A percentile compares a stretch with the other conserved stretches of the same genome.
Conservation (phyloP, 2,329 filamentous ascomycete genomes). For the Xylariales sp. region DNA sequence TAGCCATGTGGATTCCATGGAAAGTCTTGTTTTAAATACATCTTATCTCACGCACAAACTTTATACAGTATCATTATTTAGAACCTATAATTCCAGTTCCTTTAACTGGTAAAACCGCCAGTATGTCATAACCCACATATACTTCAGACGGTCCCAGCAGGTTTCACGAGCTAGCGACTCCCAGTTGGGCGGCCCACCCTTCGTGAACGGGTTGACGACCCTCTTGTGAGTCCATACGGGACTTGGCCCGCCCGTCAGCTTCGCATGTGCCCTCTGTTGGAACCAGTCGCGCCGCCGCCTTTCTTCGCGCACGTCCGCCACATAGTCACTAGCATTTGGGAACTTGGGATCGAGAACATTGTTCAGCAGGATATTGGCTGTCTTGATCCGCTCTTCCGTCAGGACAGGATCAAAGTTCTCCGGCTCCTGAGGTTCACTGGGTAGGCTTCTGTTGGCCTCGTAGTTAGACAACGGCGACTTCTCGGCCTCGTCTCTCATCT, state of each 20-base stretch:
- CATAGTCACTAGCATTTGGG: too few relatives aligned
- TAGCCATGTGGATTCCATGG: too few relatives aligned
- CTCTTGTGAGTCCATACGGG: constrained; percentile 13
- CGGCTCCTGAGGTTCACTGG: too few relatives aligned
- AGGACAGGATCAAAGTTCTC: background rate
- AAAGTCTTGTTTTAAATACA: too few relatives aligned
- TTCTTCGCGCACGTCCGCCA: constrained; percentile 6
- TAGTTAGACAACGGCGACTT: too few relatives aligned
- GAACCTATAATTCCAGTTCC: constrained; percentile 10
- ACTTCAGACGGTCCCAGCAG: constrained; percentile 6
- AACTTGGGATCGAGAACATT: constrained; percentile 1
- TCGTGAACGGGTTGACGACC: background rate
- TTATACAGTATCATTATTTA: too few relatives aligned
- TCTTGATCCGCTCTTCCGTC: constrained; percentile 2
- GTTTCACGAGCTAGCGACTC: too few relatives aligned
- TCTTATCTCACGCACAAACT: too few relatives aligned
- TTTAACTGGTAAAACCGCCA: constrained; percentile 21
- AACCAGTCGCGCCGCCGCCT: constrained; percentile 1
- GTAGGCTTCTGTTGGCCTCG: too few relatives aligned
- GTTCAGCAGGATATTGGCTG: background rate
- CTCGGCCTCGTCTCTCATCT: too few relatives aligned
- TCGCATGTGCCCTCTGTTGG: background rate
- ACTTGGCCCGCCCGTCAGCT: constrained; percentile 6
- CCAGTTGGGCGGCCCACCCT: too few relatives aligned
- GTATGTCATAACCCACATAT: constrained; percentile 20